These are phyloP conservation scores for Fagopyrum esculentum DNA, from an alignment of 148 eudicot genomes.

Conservation along the genomic window DNA sequence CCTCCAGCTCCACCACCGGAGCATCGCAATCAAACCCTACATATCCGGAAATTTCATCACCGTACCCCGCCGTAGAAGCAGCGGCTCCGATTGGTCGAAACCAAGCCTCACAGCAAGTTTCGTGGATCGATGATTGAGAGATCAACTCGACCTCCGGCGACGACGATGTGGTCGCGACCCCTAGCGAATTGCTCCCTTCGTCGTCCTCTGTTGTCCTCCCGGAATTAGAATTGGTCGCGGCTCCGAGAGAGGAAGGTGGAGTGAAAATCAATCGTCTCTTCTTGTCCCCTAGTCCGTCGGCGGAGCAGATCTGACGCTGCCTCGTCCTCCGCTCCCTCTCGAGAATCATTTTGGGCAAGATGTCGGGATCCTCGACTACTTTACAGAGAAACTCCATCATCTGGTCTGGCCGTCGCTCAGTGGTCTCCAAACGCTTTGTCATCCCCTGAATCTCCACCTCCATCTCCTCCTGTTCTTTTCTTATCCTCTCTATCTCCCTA, in stretches of 20 bases:
- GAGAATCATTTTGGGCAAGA: slow-evolving; percentile 44
- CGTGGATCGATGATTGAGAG: background rate
- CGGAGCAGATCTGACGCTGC: slow-evolving; percentile 1
- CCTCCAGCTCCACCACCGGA: background rate
- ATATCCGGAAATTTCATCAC: background rate
- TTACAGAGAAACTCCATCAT: slow-evolving; percentile 66
- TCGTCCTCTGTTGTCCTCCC: slow-evolving; percentile 22
- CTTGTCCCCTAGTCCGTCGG: slow-evolving; percentile 25
- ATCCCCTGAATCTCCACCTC: slow-evolving; percentile 54
- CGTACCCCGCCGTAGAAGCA: background rate
- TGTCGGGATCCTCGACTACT: slow-evolving; percentile 63
- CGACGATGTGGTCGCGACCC: slow-evolving; percentile 19
- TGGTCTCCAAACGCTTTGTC: slow-evolving; percentile 55
- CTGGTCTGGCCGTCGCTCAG: slow-evolving; percentile 78
- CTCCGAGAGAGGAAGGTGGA: slow-evolving; percentile 25
- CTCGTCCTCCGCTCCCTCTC: slow-evolving; percentile 26
- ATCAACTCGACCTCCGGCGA: slow-evolving; percentile 22
- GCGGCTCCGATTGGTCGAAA: background rate
- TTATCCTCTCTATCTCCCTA: slow-evolving; percentile 51
- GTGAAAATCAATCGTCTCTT: slow-evolving; percentile 36
- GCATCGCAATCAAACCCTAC: slow-evolving; percentile 6
- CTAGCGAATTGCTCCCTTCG: slow-evolving; percentile 20
- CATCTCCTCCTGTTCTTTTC: slow-evolving; percentile 47
- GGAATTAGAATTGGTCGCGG: slow-evolving; percentile 14
- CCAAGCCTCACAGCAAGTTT: background rate